phyloP scores from a whole-genome alignment of 164 flowering plant species.

The Nymphaea thermarum region DNA sequence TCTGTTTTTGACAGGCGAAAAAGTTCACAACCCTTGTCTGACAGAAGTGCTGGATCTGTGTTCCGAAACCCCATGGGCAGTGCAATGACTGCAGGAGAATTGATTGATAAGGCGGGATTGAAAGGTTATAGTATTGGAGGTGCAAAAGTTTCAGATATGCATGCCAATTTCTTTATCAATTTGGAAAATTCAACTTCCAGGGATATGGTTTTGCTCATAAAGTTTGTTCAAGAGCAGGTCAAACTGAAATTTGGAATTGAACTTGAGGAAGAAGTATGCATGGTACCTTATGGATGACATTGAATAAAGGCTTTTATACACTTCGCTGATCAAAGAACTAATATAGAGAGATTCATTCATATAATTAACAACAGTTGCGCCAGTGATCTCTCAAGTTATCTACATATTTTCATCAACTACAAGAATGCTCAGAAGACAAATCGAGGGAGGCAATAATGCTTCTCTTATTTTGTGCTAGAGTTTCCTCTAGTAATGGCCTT shows the following conservation, averaged over 20 bases:
- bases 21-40: constrained; percentile 17
- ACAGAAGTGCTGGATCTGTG: not conserved
- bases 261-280: constrained; percentile 25
- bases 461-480: constrained; percentile 1
- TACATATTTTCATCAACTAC: not conserved
- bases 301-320: not conserved
- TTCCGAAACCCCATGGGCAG: constrained; percentile 20
- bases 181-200: constrained; percentile 23
- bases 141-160: constrained; percentile 31
- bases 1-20: constrained; percentile 17
- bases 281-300: constrained; percentile 6
- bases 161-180: constrained; percentile 41
- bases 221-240: constrained; percentile 23
- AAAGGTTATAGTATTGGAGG: constrained; percentile 35
- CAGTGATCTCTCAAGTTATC: too few relatives aligned
- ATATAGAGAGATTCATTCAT: too few relatives aligned
- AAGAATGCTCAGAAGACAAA: not conserved
- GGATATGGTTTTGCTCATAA: constrained; percentile 38
- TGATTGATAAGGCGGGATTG: constrained; percentile 39
- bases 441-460: not conserved
- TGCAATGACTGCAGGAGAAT: constrained; percentile 25
- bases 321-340: too few relatives aligned
- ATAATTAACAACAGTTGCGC: too few relatives aligned
- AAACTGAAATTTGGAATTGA: constrained; percentile 20
- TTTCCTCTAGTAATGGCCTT: constrained; percentile 35